These are phyloP conservation scores for Physaria fendleri DNA, from an alignment of 345 rosid species.

Conservation along the genomic window DNA sequence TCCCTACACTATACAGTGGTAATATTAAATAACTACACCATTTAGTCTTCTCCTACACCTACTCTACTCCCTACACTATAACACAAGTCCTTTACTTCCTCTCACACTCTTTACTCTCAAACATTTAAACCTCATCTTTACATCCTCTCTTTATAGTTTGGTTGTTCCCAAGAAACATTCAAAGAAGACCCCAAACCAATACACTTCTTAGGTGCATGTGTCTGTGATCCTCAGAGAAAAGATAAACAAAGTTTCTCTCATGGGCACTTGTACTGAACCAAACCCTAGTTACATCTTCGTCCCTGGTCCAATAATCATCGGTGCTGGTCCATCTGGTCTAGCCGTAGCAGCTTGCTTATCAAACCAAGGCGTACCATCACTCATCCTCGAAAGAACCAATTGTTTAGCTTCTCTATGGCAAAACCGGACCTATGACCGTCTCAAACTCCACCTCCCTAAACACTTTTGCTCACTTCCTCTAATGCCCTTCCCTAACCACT, in stretches of 20 bases:
- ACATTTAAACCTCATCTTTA: slow-evolving; percentile 30
- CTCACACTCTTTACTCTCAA: slow-evolving; percentile 26
- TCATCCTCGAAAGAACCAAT: slow-evolving; percentile 65
- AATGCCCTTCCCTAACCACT: slow-evolving; percentile 49
- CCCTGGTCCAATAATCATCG: slow-evolving; percentile 63
- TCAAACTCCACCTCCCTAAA: slow-evolving; percentile 86
- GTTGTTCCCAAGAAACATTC: slow-evolving; percentile 27
- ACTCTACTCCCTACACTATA: slow-evolving; percentile 13
- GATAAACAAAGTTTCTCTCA: slow-evolving; percentile 18
- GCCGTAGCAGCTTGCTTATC: slow-evolving; percentile 71
- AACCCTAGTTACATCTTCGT: slow-evolving; percentile 31
- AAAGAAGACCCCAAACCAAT: slow-evolving; percentile 20
- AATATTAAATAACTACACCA: not conserved
- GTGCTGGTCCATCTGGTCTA: slow-evolving; percentile 94
- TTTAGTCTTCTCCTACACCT: not conserved
- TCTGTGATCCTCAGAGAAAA: slow-evolving; percentile 11
- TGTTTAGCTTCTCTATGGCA: slow-evolving; percentile 90
- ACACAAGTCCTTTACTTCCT: slow-evolving; percentile 28
- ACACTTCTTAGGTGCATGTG: slow-evolving; percentile 16
- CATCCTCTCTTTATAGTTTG: slow-evolving; percentile 6
- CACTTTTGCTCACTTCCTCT: slow-evolving; percentile 77
- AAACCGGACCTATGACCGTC: slow-evolving; percentile 69
- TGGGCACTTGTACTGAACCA: slow-evolving; percentile 41
- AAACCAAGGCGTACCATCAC: slow-evolving; percentile 50
- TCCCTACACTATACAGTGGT: slow-evolving; percentile 17